These are phyloP conservation scores for Curvularia hawaiiensis DNA, from an alignment of 2,329 filamentous ascomycete genomes.

Conservation along the genomic window DNA sequence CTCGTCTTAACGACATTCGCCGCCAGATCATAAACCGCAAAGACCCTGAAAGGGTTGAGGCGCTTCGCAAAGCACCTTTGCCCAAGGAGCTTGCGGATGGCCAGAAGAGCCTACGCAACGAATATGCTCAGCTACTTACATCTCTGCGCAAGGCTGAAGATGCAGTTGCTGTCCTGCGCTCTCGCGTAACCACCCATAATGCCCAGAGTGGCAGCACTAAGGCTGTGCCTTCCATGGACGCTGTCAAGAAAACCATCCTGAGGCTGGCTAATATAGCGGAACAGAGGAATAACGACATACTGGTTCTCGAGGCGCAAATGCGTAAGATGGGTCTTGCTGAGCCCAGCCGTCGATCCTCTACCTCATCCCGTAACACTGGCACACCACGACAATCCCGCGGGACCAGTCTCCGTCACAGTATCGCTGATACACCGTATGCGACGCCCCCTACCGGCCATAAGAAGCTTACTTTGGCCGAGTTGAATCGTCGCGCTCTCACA, in stretches of 20 bases:
- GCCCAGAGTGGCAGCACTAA: conserved; percentile 53
- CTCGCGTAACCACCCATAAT: conserved; percentile 68
- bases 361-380: conserved; percentile 24
- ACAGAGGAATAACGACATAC: conserved; percentile 87
- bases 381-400: conserved; percentile 26
- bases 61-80: conserved; percentile 73
- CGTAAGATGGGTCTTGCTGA: conserved; percentile 62
- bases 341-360: conserved; percentile 30
- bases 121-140: conserved; percentile 75
- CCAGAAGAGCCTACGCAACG: conserved; percentile 79
- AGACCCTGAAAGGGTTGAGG: conserved; percentile 70
- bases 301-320: conserved; percentile 87
- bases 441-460: conserved; percentile 46
- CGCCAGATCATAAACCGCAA: conserved; percentile 73
- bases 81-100: conserved; percentile 82
- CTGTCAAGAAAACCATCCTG: conserved; percentile 85
- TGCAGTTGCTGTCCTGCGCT: conserved; percentile 76
- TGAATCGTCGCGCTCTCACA: conserved; percentile 38
- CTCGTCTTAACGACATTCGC: conserved; percentile 78
- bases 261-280: conserved; percentile 95
- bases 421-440: conserved; percentile 39
- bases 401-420: conserved; percentile 21
- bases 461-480: conserved; percentile 38
- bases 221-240: conserved; percentile 81
- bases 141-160: conserved; percentile 81